Base-by-base conservation (phyloP, 2,329 filamentous ascomycete genomes). In the Aspergillus fumigatus region DNA sequence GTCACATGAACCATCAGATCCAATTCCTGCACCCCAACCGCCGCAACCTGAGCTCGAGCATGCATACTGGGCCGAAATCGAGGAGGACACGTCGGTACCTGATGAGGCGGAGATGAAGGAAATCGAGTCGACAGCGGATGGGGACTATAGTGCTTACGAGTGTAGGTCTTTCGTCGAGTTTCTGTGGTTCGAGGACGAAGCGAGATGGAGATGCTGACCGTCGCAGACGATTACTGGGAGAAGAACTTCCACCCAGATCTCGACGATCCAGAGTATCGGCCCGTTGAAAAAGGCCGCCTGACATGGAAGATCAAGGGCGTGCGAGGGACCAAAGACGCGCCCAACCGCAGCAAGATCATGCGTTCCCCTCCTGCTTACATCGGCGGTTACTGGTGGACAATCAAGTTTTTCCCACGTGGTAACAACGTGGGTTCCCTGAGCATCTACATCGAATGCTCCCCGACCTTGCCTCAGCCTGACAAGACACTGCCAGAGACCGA, bases 351-450 rank as follows among this genome's bases (percentile, higher is more conserved):
- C 40, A 76, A 79, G 43, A 74, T 86, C 60, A 84, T 86, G 79
- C 80, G 79, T 29, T 87, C 84, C 5, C 81, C 79, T 0, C 67
- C 78, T 5, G 80, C 83, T 10, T 78, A 72, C 26, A 75, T 87
- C 55, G 84, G 82, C 21, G 84, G 82, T 21, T 80, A 82, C 59
- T 84, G 85, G 66, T 87, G 84, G 84, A 83, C 81, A 54, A 82
- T 87, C 73, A 87, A 87, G 68, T 83, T 86, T 66, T 86, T 84
- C 62, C 84, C 84, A 2, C 79, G 79, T 48, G 84, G 84, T 21
- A 85, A 86, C 64, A 80, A 82, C 60, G 79, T 81, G 2, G 78
- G 80, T 41, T 82, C 82, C 32, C 67, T 86, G 52, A 85, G 83
- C 61, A 76, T 85, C 25, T 87, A 86, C 62, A 72, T 87, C 38